These are phyloP conservation scores for Coemansia sp. DNA, from an alignment of 192 early-diverging fungal species.

Conservation along the genomic window DNA sequence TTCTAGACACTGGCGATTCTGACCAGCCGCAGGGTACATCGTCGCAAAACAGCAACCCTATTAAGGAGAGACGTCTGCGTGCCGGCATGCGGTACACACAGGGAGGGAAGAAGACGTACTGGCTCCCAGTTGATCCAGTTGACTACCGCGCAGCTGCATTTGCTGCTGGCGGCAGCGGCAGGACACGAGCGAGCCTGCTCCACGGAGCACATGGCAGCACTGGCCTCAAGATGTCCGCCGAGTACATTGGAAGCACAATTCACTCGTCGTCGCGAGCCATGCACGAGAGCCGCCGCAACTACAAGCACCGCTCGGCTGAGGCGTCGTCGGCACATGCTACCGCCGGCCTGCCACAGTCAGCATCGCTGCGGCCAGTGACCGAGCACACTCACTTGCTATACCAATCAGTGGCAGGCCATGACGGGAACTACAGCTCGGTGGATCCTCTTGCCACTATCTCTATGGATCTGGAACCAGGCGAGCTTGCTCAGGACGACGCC, in stretches of 20 bases:
- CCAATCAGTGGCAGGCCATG: neutral
- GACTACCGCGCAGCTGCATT: conserved; percentile 45
- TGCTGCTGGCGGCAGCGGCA: conserved; percentile 37
- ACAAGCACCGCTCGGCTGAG: conserved; percentile 10
- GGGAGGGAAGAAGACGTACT: conserved; percentile 56
- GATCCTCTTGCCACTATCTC: conserved; percentile 31
- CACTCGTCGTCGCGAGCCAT: conserved; percentile 37
- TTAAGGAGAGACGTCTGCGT: conserved; percentile 52
- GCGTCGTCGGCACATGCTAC: conserved; percentile 6
- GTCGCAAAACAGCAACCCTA: conserved; percentile 13
- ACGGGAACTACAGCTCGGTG: neutral
- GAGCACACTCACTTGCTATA: conserved; percentile 30
- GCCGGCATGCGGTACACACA: conserved; percentile 57
- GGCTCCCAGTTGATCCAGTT: conserved; percentile 53
- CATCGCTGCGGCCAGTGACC: conserved; percentile 13
- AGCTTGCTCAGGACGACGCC: conserved; percentile 25
- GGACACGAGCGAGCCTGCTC: conserved; percentile 23
- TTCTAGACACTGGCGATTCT: neutral
- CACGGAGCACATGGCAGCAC: conserved; percentile 16
- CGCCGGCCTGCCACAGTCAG: neutral
- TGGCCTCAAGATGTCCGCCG: conserved; percentile 17
- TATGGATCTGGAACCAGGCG: conserved; percentile 31
- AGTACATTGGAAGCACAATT: conserved; percentile 38
- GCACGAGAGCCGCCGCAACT: conserved; percentile 36
- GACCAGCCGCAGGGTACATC: neutral